phyloP scores from a whole-genome alignment of 345 rosid species.

The Draba incana region DNA sequence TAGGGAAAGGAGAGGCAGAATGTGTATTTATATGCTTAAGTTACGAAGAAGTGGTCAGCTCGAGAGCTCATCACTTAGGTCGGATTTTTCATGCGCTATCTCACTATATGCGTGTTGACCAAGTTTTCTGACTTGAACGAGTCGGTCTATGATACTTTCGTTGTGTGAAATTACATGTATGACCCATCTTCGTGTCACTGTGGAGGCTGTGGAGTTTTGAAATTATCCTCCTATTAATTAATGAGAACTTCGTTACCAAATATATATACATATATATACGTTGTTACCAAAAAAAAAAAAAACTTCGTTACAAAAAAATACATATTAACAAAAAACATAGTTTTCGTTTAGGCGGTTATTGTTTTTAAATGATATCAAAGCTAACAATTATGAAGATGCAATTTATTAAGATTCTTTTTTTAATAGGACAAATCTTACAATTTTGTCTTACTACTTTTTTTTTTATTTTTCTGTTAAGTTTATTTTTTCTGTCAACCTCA shows the following conservation, averaged over 20 bases:
- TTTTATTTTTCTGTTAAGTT: no score
- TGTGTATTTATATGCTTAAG: constrained; percentile 1
- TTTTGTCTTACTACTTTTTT: no score
- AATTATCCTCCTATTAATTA: neutral
- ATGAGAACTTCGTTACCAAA: neutral
- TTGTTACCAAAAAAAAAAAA: no score
- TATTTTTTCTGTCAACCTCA: no score
- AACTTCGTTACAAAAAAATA: no score
- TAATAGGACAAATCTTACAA: no score
- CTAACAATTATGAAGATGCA: neutral
- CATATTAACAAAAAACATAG: no score
- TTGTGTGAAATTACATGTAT: constrained; percentile 1
- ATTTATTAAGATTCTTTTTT: no score
- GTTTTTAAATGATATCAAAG: neutral
- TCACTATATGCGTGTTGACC: constrained; percentile 38
- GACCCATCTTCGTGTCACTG: constrained; percentile 4
- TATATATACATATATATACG: no score
- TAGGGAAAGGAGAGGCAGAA: constrained; percentile 10
- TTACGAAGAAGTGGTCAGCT: constrained; percentile 31
- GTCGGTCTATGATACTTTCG: constrained; percentile 24
- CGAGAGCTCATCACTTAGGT: constrained; percentile 33
- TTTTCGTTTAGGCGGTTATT: constrained; percentile 7
- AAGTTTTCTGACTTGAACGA: constrained; percentile 39
- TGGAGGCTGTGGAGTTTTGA: neutral
- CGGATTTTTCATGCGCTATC: constrained; percentile 32